Conservation (phyloP, 2,329 filamentous ascomycete genomes). For the Scleromitrula shiraiana region DNA sequence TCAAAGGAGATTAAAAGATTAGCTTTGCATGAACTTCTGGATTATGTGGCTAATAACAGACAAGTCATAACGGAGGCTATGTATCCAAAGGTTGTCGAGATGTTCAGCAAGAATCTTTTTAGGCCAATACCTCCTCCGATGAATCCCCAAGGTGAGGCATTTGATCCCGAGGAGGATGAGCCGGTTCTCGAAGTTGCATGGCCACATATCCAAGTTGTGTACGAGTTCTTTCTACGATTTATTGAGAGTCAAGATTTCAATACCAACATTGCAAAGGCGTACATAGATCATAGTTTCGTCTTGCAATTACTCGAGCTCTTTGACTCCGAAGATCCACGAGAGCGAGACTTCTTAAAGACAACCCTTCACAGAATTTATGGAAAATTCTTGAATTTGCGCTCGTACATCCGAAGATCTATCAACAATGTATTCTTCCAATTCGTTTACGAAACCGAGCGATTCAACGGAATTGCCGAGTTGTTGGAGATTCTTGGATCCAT, state of each 20-base stretch:
- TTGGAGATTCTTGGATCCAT: slow-evolving; percentile 96
- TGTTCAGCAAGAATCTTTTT: slow-evolving; percentile 99
- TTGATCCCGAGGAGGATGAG: slow-evolving; percentile 97
- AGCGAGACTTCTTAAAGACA: slow-evolving; percentile 96
- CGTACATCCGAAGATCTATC: slow-evolving; percentile 95
- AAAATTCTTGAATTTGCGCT: slow-evolving; percentile 95
- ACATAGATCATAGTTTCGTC: slow-evolving; percentile 97
- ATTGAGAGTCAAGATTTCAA: slow-evolving; percentile 99
- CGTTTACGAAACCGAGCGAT: slow-evolving; percentile 95
- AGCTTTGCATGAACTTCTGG: slow-evolving; percentile 88
- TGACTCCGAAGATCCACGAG: slow-evolving; percentile 93
- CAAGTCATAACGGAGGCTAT: slow-evolving; percentile 98
- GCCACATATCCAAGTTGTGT: slow-evolving; percentile 99
- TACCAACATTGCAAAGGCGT: slow-evolving; percentile 97
- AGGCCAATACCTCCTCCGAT: slow-evolving; percentile 93
- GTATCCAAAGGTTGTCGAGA: slow-evolving; percentile 97
- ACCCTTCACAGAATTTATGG: slow-evolving; percentile 97
- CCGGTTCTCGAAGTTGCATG: slow-evolving; percentile 96
- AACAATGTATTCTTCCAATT: slow-evolving; percentile 99
- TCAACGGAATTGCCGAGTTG: slow-evolving; percentile 95
- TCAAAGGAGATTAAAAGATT: slow-evolving; percentile 99
- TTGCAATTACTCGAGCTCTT: slow-evolving; percentile 95
- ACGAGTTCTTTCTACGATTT: slow-evolving; percentile 97
- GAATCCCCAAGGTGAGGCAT: slow-evolving; percentile 96
- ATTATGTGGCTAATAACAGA: slow-evolving; percentile 97